Percentiles rank a stretch among this genome's conserved stretches.
phyloP scores from a whole-genome alignment of 352 stramenopile species.

The Blastocystis sp. region DNA sequence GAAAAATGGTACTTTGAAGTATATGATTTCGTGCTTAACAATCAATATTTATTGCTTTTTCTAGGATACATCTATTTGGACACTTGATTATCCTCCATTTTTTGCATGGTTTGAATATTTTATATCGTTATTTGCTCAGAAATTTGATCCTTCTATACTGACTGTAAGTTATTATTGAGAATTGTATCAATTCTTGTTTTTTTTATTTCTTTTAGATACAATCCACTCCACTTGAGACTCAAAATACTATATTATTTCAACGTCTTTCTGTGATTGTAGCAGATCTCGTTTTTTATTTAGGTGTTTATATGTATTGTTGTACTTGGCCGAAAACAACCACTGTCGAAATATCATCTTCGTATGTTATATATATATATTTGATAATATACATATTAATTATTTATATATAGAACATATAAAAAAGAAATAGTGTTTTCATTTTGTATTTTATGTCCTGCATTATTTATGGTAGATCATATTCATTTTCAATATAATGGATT shows the following conservation, averaged over 20 bases:
- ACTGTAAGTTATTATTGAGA: conserved; percentile 42
- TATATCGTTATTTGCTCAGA: conserved; percentile 51
- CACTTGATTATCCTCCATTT: conserved; percentile 86
- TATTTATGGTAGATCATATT: conserved; percentile 88
- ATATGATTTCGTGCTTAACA: not conserved
- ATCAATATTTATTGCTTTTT: conserved; percentile 35
- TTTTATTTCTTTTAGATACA: conserved; percentile 20
- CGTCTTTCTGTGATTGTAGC: conserved; percentile 66
- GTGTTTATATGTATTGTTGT: conserved; percentile 4
- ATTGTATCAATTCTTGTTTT: not conserved
- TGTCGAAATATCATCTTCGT: not conserved
- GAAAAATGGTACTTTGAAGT: conserved; percentile 77
- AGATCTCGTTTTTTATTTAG: conserved; percentile 55
- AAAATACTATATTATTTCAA: conserved; percentile 67
- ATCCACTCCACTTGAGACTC: conserved; percentile 49
- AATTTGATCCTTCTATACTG: conserved; percentile 53
- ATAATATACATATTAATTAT: conserved; percentile 11
- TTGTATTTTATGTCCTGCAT: conserved; percentile 66
- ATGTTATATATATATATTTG: no score
- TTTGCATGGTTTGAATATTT: conserved; percentile 85
- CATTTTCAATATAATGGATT: conserved; percentile 99
- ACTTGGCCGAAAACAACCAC: not conserved
- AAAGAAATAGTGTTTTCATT: conserved; percentile 56
- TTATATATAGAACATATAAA: no score
- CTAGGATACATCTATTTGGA: conserved; percentile 72